Percentiles rank a stretch among this genome's conserved stretches.
phyloP scores from a whole-genome alignment of 1,139 yeast species.

The Pichia sp. region DNA sequence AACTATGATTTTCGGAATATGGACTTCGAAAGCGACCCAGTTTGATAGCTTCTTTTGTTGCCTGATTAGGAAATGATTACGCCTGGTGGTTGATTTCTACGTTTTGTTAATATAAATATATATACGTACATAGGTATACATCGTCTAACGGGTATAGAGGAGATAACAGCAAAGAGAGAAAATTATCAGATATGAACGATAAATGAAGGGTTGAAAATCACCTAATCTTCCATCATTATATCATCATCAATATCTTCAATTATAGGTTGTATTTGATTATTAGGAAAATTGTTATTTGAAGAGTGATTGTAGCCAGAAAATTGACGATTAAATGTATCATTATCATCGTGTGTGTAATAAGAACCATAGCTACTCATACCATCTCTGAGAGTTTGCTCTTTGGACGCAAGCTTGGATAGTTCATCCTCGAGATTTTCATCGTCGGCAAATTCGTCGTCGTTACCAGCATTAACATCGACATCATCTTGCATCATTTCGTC shows the following conservation, averaged over 20 bases:
- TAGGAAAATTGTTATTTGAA: not conserved
- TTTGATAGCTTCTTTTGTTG: too few relatives aligned
- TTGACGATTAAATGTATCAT: not conserved
- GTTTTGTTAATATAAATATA: too few relatives aligned
- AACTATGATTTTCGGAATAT: too few relatives aligned
- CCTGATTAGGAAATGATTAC: not conserved
- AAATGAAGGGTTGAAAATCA: not conserved
- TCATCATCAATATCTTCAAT: slow-evolving; percentile 11
- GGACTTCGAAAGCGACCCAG: too few relatives aligned
- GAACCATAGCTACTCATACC: slow-evolving; percentile 18
- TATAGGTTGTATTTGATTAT: not conserved
- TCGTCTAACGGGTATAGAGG: not conserved
- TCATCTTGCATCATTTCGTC: slow-evolving; percentile 13
- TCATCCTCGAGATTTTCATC: not conserved
- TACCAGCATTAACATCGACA: too few relatives aligned
- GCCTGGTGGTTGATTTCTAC: not conserved
- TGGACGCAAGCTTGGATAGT: not conserved
- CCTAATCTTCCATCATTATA: slow-evolving; percentile 12
- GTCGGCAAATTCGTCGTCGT: slow-evolving; percentile 6
- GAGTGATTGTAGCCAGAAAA: not conserved
- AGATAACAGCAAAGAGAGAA: not conserved
- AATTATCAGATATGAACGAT: not conserved
- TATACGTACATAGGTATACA: not conserved
- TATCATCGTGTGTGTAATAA: slow-evolving; percentile 14
- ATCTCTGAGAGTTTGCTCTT: slow-evolving; percentile 7